These are phyloP conservation scores for Colletotrichum phormii DNA, from an alignment of 2,329 filamentous ascomycete genomes.

Conservation along the genomic window DNA sequence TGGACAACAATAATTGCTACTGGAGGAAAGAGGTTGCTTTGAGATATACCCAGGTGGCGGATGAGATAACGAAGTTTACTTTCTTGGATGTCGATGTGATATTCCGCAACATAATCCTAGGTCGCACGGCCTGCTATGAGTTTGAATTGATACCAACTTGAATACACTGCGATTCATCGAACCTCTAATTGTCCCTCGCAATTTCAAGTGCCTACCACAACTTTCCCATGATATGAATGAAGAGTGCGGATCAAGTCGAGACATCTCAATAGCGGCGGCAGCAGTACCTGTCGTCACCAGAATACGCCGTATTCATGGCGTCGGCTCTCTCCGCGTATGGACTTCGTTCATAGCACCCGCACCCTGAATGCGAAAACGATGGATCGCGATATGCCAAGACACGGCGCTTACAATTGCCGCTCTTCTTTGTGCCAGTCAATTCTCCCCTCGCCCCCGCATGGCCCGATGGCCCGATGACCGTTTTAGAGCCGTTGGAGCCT, in stretches of 20 bases:
- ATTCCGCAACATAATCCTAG: not conserved
- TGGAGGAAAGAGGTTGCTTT: not conserved
- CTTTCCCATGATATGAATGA: no score
- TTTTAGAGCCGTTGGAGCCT: not conserved
- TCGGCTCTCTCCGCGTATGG: not conserved
- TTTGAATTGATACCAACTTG: not conserved
- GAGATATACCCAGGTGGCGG: slow-evolving; percentile 30
- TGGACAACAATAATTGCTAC: not conserved
- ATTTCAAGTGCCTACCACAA: not conserved
- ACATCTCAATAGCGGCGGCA: no score
- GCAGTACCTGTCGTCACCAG: not conserved
- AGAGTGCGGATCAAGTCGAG: no score
- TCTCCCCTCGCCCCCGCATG: not conserved
- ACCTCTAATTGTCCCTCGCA: not conserved
- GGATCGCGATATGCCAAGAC: slow-evolving; percentile 2
- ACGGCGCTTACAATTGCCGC: slow-evolving; percentile 23
- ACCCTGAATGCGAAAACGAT: not conserved
- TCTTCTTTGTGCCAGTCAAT: not conserved
- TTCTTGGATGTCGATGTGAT: not conserved
- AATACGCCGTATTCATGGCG: not conserved
- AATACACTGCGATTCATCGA: not conserved
- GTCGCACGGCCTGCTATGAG: not conserved
- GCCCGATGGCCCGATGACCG: not conserved
- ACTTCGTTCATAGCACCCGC: not conserved
- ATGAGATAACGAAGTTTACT: slow-evolving; percentile 15